Evolutionary conservation across 352 stramenopile species (phyloP).

Genomic region (Paralagenidium karlingii): DNA sequence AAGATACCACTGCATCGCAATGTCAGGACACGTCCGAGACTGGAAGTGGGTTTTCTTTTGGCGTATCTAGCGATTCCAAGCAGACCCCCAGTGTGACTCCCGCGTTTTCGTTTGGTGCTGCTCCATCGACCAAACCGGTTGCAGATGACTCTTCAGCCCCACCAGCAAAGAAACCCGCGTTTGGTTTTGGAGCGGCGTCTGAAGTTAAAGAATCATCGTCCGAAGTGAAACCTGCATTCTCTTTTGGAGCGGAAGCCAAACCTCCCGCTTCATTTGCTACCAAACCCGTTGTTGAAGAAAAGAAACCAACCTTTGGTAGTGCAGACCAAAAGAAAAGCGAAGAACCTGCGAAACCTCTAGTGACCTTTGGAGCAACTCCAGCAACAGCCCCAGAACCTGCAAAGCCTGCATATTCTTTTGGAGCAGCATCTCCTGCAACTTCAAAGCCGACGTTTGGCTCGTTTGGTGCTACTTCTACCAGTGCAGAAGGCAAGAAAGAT

Average conservation of each 20-base stretch:
- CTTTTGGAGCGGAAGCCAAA: not conserved
- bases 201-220: too few relatives aligned
- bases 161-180: conserved; percentile 3
- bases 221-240: too few relatives aligned
- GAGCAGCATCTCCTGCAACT: not conserved
- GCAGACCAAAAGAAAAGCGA: too few relatives aligned
- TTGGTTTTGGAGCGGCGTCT: conserved; percentile 10
- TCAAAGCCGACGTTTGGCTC: too few relatives aligned
- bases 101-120: conserved; percentile 5
- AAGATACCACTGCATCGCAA: too few relatives aligned
- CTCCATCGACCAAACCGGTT: too few relatives aligned
- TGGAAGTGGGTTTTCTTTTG: too few relatives aligned
- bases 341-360: too few relatives aligned
- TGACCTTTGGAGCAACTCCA: too few relatives aligned
- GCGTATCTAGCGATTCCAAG: too few relatives aligned
- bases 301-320: conserved; percentile 3
- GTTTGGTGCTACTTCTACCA: conserved; percentile 11
- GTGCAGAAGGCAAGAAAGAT: too few relatives aligned
- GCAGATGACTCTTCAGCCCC: conserved; percentile 2
- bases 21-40: too few relatives aligned
- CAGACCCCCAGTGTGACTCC: not conserved
- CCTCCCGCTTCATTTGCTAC: not conserved
- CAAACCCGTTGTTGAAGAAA: conserved; percentile 7
- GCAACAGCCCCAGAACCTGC: conserved; percentile 1
- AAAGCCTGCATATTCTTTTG: conserved; percentile 10